Conservation (phyloP, 768 basidiomycete genomes). For the Hygrocybe coccinea region DNA sequence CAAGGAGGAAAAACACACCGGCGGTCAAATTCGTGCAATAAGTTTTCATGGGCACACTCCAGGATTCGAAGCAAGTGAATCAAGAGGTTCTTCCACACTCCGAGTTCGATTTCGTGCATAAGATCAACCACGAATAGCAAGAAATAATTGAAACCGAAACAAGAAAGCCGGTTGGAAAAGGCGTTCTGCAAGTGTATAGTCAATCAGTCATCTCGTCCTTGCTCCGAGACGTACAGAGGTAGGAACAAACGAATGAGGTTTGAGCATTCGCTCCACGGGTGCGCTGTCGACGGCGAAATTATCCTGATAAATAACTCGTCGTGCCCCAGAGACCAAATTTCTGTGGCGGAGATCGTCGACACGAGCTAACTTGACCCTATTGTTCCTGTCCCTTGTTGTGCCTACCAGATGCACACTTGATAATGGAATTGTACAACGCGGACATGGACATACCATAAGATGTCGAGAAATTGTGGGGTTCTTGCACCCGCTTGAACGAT, state of each 20-base stretch:
- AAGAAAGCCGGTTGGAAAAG: background rate
- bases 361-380: background rate
- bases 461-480: too few relatives aligned
- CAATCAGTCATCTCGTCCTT: background rate
- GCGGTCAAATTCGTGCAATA: slow-evolving; percentile 18
- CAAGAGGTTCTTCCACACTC: slow-evolving; percentile 3
- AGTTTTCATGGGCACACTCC: background rate
- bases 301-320: background rate
- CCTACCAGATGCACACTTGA: slow-evolving; percentile 24
- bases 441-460: slow-evolving; percentile 24
- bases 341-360: slow-evolving; percentile 6
- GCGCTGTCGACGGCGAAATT: background rate
- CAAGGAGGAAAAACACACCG: slow-evolving; percentile 4
- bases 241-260: slow-evolving; percentile 5
- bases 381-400: background rate
- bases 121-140: slow-evolving; percentile 6
- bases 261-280: slow-evolving; percentile 1
- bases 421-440: slow-evolving; percentile 21
- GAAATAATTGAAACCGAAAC: background rate
- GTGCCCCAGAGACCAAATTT: background rate
- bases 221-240: background rate
- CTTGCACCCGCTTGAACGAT: too few relatives aligned
- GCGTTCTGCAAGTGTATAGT: slow-evolving; percentile 4
- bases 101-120: background rate
- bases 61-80: slow-evolving; percentile 8